phyloP scores from a whole-genome alignment of 306 rosid genomes.

The Sesbania bispinosa region DNA sequence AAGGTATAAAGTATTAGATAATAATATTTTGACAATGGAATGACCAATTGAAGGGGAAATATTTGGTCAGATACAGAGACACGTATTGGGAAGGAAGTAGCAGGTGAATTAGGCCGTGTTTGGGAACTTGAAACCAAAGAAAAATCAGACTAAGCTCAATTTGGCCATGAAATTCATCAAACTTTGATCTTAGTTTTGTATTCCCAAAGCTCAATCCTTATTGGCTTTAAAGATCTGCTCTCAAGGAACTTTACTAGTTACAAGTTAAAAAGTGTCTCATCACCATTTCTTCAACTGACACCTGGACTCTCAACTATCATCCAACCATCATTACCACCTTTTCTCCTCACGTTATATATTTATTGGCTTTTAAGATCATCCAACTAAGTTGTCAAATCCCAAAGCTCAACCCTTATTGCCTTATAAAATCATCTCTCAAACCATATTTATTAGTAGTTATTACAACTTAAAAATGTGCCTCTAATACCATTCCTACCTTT shows the following conservation, averaged over 20 bases:
- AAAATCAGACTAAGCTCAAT: slow-evolving; percentile 19
- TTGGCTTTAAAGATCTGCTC: slow-evolving; percentile 59
- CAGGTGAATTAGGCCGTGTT: slow-evolving; percentile 29
- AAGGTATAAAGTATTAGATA: not conserved
- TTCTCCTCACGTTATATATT: not conserved
- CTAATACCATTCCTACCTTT: not conserved
- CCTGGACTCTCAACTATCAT: not conserved
- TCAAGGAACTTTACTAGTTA: slow-evolving; percentile 34
- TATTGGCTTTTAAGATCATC: not conserved
- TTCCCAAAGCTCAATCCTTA: slow-evolving; percentile 46
- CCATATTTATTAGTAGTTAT: not conserved
- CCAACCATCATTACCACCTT: slow-evolving; percentile 5
- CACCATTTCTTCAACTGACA: not conserved
- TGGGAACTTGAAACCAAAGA: slow-evolving; percentile 72
- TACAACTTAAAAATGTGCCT: slow-evolving; percentile 4
- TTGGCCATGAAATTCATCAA: slow-evolving; percentile 68
- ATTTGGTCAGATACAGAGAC: slow-evolving; percentile 33
- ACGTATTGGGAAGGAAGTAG: slow-evolving; percentile 4
- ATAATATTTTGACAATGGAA: not conserved
- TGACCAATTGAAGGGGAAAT: slow-evolving; percentile 9
- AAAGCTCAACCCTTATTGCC: slow-evolving; percentile 36
- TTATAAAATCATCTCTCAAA: slow-evolving; percentile 29
- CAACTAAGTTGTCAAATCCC: slow-evolving; percentile 39
- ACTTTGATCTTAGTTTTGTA: slow-evolving; percentile 30
- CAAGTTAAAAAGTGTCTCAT: not conserved